Evolutionary conservation across 495 filamentous ascomycete species (phyloP).

Genomic region (Neurospora africana): DNA sequence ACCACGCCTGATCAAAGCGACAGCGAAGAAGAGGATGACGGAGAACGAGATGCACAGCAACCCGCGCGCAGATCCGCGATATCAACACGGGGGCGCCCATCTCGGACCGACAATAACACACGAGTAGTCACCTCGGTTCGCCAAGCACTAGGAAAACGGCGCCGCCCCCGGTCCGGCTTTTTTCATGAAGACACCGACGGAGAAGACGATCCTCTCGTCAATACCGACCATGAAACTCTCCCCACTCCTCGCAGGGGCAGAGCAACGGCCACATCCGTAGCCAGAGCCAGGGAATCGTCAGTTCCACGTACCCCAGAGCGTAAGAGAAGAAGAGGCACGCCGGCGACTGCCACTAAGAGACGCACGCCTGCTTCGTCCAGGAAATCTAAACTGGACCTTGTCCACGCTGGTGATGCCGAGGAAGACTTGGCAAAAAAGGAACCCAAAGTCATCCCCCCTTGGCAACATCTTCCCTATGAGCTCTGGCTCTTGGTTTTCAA

Average conservation of each 20-base stretch:
- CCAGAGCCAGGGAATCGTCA: background rate
- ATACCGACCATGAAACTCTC: background rate
- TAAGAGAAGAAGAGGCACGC: background rate
- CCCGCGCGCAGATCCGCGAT: background rate
- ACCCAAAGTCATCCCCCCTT: slow-evolving; percentile 43
- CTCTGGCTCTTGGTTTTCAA: slow-evolving; percentile 60
- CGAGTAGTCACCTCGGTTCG: background rate
- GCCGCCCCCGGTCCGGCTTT: slow-evolving; percentile 15
- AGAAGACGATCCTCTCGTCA: background rate
- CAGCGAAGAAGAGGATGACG: background rate
- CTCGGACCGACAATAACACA: background rate
- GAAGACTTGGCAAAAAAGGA: background rate
- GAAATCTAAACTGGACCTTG: background rate
- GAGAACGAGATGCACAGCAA: background rate
- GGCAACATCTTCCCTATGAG: slow-evolving; percentile 62
- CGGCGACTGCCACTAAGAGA: background rate
- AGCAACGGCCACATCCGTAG: background rate
- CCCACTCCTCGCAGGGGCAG: background rate
- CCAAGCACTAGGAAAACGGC: slow-evolving; percentile 8
- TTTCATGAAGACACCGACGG: slow-evolving; percentile 14
- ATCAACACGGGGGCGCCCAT: background rate
- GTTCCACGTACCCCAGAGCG: background rate
- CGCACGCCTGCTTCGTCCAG: background rate
- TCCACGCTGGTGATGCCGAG: background rate
- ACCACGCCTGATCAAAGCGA: background rate